Conservation (phyloP, 805 yeast species). For the Metschnikowia kunwiensis region DNA sequence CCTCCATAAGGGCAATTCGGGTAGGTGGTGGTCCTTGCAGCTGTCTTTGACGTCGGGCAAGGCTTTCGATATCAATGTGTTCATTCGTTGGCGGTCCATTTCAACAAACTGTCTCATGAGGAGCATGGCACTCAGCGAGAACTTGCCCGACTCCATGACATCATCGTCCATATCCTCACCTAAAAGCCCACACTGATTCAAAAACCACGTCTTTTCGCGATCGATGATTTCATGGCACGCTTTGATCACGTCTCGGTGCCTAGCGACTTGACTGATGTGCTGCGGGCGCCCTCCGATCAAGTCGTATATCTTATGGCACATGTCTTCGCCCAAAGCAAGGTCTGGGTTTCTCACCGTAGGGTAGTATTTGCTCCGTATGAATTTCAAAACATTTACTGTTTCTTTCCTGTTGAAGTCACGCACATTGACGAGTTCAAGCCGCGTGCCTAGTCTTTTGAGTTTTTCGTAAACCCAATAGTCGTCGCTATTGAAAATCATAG, state of each 20-base stretch:
- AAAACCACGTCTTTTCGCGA: slow-evolving; percentile 79
- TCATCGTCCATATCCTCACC: slow-evolving; percentile 85
- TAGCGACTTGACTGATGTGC: slow-evolving; percentile 68
- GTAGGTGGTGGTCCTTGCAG: slow-evolving; percentile 50
- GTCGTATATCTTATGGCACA: slow-evolving; percentile 57
- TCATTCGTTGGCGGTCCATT: slow-evolving; percentile 49
- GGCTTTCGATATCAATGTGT: slow-evolving; percentile 20
- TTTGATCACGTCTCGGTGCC: slow-evolving; percentile 50
- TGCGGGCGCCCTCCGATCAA: slow-evolving; percentile 84
- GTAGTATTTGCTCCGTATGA: slow-evolving; percentile 44
- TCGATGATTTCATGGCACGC: slow-evolving; percentile 74
- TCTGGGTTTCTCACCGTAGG: slow-evolving; percentile 35
- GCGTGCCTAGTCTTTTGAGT: slow-evolving; percentile 65
- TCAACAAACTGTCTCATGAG: slow-evolving; percentile 67
- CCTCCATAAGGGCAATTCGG: slow-evolving; percentile 78
- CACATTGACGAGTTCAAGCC: slow-evolving; percentile 69
- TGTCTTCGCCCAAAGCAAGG: slow-evolving; percentile 30
- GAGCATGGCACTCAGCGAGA: slow-evolving; percentile 69
- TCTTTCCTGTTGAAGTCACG: slow-evolving; percentile 57
- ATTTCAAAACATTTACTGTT: slow-evolving; percentile 52
- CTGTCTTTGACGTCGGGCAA: slow-evolving; percentile 15
- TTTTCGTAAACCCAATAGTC: slow-evolving; percentile 87
- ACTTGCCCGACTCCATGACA: slow-evolving; percentile 81
- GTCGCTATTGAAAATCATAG: slow-evolving; percentile 73
- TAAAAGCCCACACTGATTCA: slow-evolving; percentile 75